These are phyloP conservation scores for Chlorencoelia australis DNA, from an alignment of 2,329 filamentous ascomycete genomes.

Conservation along the genomic window DNA sequence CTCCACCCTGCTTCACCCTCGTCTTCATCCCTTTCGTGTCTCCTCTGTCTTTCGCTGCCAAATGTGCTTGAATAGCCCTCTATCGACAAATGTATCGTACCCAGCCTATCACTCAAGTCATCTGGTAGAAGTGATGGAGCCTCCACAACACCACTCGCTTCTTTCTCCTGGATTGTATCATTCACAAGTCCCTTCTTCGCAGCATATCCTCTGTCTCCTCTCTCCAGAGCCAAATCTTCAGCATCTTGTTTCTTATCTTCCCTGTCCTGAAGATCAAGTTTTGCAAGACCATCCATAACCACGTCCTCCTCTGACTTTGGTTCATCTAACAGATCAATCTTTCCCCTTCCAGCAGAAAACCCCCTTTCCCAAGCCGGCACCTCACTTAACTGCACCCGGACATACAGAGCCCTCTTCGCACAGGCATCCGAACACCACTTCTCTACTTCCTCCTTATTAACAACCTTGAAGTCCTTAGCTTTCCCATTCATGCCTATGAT, in stretches of 20 bases:
- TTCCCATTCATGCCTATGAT: conserved; percentile 44
- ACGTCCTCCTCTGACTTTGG: conserved; percentile 36
- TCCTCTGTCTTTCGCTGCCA: conserved; percentile 12
- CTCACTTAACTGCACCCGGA: conserved; percentile 81
- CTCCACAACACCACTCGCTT: conserved; percentile 30
- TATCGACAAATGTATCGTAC: conserved; percentile 23
- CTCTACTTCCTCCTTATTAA: conserved; percentile 62
- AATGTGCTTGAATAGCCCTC: conserved; percentile 25
- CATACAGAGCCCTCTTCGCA: conserved; percentile 68
- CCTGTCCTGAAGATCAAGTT: conserved; percentile 35
- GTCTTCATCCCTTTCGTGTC: conserved; percentile 12
- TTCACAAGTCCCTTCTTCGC: conserved; percentile 29
- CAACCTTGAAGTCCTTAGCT: conserved; percentile 51
- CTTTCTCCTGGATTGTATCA: conserved; percentile 44
- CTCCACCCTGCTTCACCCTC: conserved; percentile 22
- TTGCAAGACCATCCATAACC: conserved; percentile 21
- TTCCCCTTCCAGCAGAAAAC: conserved; percentile 9
- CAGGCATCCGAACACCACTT: conserved; percentile 82
- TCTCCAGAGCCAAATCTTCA: conserved; percentile 40
- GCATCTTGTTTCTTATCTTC: conserved; percentile 29
- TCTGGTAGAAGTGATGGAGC: conserved; percentile 31
- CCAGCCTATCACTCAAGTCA: conserved; percentile 23
- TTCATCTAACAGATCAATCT: conserved; percentile 59
- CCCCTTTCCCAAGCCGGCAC: conserved; percentile 77
- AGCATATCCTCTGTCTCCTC: conserved; percentile 29